Evolutionary conservation across 352 stramenopile species (phyloP).

Genomic region (Pythium aphanidermatum): DNA sequence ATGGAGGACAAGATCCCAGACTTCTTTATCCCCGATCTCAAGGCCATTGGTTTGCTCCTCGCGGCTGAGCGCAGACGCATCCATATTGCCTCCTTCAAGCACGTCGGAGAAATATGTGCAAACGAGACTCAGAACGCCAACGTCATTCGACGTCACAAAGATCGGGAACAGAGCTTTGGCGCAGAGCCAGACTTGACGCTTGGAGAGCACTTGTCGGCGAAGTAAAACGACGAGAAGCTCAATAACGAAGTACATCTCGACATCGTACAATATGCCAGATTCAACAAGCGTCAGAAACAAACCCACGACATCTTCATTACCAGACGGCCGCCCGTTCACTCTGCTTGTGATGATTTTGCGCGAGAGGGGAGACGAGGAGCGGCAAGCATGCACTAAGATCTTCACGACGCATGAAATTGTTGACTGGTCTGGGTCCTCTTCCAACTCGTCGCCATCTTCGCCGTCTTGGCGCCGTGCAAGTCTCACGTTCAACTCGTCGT

Average conservation of each 20-base stretch:
- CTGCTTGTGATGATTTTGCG: constrained; percentile 44
- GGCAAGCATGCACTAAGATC: constrained; percentile 57
- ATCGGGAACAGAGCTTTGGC: constrained; percentile 38
- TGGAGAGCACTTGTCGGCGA: constrained; percentile 42
- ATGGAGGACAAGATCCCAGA: constrained; percentile 46
- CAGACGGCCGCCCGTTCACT: not conserved
- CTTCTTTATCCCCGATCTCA: constrained; percentile 21
- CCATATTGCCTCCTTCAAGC: constrained; percentile 47
- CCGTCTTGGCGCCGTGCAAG: constrained; percentile 3
- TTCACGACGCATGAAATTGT: constrained; percentile 68
- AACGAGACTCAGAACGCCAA: constrained; percentile 39
- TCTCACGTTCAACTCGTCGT: constrained; percentile 38
- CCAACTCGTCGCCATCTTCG: constrained; percentile 24
- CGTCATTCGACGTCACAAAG: constrained; percentile 28
- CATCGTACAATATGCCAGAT: constrained; percentile 23
- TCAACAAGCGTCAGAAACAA: constrained; percentile 31
- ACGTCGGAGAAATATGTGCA: constrained; percentile 64
- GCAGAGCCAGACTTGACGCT: constrained; percentile 45
- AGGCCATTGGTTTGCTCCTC: constrained; percentile 10
- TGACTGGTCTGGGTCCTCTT: constrained; percentile 52
- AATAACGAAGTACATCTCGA: constrained; percentile 60
- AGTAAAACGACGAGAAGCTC: constrained; percentile 62
- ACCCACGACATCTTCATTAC: constrained; percentile 34
- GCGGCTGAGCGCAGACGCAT: constrained; percentile 22
- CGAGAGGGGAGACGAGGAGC: constrained; percentile 57